phyloP scores from a whole-genome alignment of 2,329 filamentous ascomycete species.

The Cladosporium cucumerinum region DNA sequence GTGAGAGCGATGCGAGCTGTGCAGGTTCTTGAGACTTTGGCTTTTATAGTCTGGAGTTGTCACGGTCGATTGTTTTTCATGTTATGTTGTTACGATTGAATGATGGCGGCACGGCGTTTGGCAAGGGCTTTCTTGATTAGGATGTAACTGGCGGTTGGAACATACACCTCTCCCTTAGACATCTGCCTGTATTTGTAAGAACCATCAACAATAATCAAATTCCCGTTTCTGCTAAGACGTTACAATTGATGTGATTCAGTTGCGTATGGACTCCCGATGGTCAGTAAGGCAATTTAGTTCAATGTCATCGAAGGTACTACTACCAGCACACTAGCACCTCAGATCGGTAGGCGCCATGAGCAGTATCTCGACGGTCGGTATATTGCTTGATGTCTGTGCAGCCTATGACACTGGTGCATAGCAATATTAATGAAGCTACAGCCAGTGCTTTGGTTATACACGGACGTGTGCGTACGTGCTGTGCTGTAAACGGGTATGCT shows the following conservation, averaged over 20 bases:
- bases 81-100: background rate
- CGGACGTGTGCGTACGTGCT: background rate
- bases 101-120: background rate
- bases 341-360: background rate
- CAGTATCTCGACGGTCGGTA: background rate
- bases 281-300: background rate
- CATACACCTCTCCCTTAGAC: background rate
- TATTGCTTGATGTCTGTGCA: background rate
- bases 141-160: background rate
- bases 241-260: background rate
- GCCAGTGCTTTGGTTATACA: background rate
- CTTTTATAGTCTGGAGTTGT: background rate
- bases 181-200: background rate
- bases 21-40: background rate
- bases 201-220: background rate
- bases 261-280: background rate
- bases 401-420: background rate
- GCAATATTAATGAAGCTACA: background rate
- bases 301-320: background rate
- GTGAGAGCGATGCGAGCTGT: constrained; percentile 6
- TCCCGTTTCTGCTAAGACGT: background rate
- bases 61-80: background rate
- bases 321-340: background rate
- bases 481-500: background rate
- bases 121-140: background rate